Evolutionary conservation across 805 yeast genomes (phyloP).

Genomic region (Candida qinlingensis): DNA sequence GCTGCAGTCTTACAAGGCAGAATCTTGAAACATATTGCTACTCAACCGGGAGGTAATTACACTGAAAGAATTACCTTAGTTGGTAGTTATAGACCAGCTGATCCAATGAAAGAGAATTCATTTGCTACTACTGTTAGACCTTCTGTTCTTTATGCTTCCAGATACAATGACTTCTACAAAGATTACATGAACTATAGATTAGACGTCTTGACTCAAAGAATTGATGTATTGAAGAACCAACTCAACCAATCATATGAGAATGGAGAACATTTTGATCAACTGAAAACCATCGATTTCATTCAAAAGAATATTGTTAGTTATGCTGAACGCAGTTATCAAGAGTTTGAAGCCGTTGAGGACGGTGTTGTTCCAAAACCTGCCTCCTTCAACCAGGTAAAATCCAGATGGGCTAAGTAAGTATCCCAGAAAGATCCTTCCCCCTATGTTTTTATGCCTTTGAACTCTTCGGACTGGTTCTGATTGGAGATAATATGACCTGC

Average conservation of each 20-base stretch:
- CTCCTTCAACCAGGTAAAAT: conserved; percentile 14
- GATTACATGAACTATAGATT: conserved; percentile 36
- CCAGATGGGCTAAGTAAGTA: conserved; percentile 2
- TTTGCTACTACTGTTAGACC: conserved; percentile 39
- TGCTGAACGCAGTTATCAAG: conserved; percentile 29
- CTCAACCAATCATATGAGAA: conserved; percentile 19
- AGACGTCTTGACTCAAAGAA: conserved; percentile 30
- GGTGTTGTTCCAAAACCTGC: conserved; percentile 23
- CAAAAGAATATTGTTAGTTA: conserved; percentile 24
- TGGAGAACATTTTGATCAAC: conserved; percentile 33
- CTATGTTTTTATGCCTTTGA: too few relatives aligned
- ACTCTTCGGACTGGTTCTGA: too few relatives aligned
- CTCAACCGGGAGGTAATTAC: conserved; percentile 34
- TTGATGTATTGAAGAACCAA: conserved; percentile 23
- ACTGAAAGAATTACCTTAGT: conserved; percentile 39
- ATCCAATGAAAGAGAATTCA: conserved; percentile 33
- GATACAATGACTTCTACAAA: conserved; percentile 35
- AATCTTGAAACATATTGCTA: conserved; percentile 41
- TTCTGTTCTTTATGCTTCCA: conserved; percentile 30
- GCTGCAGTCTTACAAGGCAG: conserved; percentile 47
- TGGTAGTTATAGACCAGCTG: conserved; percentile 37
- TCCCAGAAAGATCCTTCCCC: background rate
- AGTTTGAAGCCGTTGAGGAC: conserved; percentile 30
- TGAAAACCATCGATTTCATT: conserved; percentile 29
- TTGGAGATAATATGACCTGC: too few relatives aligned